A percentile compares a stretch with the other conserved stretches of the same genome.
Conservation (phyloP, 768 basidiomycete genomes). For the Daedaleopsis sinensis region DNA sequence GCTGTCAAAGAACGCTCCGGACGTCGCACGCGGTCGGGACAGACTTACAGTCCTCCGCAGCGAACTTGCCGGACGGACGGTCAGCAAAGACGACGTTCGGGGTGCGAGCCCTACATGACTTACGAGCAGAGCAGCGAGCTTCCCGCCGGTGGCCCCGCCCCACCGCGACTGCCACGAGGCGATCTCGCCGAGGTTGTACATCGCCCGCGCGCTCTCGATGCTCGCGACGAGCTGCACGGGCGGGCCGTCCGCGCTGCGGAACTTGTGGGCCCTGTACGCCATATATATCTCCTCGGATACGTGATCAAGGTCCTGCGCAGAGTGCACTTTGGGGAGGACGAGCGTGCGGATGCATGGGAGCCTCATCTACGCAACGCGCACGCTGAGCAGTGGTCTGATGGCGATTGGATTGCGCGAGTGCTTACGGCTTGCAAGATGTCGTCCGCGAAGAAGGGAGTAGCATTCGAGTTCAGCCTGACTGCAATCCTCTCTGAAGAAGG, state of each 20-base stretch:
- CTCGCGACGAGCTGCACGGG: constrained; percentile 72
- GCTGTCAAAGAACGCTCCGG: background rate
- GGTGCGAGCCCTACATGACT: constrained; percentile 28
- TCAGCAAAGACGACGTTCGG: too few relatives aligned
- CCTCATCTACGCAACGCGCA: constrained; percentile 41
- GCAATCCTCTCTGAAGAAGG: constrained; percentile 58
- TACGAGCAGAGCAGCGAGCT: constrained; percentile 68
- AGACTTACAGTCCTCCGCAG: constrained; percentile 86
- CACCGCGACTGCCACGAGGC: constrained; percentile 65
- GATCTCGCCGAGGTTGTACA: constrained; percentile 70
- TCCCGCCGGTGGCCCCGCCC: constrained; percentile 48
- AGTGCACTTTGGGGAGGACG: constrained; percentile 87
- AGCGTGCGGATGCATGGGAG: constrained; percentile 58
- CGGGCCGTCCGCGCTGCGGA: constrained; percentile 24
- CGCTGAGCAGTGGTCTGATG: background rate
- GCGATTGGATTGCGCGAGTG: background rate
- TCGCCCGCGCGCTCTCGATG: constrained; percentile 79
- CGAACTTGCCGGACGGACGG: constrained; percentile 61
- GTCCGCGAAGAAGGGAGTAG: constrained; percentile 64
- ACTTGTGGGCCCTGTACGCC: constrained; percentile 27
- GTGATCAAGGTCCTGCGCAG: constrained; percentile 61
- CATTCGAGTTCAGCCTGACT: constrained; percentile 70
- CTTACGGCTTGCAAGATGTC: constrained; percentile 66
- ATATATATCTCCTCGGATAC: constrained; percentile 53
- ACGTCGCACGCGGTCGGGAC: background rate